phyloP scores from a whole-genome alignment of 768 basidiomycete genomes.

The Daedalea quercina region DNA sequence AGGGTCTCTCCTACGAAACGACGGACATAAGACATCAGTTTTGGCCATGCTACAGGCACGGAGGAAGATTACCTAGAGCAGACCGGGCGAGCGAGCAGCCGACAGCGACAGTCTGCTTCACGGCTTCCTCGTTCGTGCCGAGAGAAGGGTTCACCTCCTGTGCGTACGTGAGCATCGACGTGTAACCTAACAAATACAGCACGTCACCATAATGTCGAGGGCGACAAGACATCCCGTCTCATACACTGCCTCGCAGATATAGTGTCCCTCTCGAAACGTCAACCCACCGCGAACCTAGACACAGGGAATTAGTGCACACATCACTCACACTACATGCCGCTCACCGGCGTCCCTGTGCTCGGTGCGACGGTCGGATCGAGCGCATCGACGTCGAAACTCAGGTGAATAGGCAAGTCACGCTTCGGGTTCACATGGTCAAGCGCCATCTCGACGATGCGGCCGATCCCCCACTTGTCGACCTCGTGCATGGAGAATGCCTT shows the following conservation, averaged over 20 bases:
- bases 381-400: constrained; percentile 92
- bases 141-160: constrained; percentile 98
- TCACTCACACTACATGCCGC: constrained; percentile 11
- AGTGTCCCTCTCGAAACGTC: constrained; percentile 97
- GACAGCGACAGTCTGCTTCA: constrained; percentile 82
- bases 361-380: constrained; percentile 95
- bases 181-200: background rate
- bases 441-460: constrained; percentile 94
- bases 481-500: constrained; percentile 60
- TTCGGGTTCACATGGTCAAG: constrained; percentile 88
- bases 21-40: background rate
- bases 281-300: constrained; percentile 89
- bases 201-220: constrained; percentile 81
- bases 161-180: background rate
- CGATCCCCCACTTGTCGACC: constrained; percentile 79
- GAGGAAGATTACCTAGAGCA: constrained; percentile 55
- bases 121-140: constrained; percentile 56
- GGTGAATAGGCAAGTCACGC: constrained; percentile 80
- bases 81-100: constrained; percentile 82
- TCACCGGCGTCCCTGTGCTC: constrained; percentile 85
- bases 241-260: constrained; percentile 87
- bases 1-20: constrained; percentile 23
- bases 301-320: background rate
- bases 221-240: constrained; percentile 92
- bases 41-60: no score